Conservation (phyloP, 495 filamentous ascomycete genomes). For the Glonium stellatum region DNA sequence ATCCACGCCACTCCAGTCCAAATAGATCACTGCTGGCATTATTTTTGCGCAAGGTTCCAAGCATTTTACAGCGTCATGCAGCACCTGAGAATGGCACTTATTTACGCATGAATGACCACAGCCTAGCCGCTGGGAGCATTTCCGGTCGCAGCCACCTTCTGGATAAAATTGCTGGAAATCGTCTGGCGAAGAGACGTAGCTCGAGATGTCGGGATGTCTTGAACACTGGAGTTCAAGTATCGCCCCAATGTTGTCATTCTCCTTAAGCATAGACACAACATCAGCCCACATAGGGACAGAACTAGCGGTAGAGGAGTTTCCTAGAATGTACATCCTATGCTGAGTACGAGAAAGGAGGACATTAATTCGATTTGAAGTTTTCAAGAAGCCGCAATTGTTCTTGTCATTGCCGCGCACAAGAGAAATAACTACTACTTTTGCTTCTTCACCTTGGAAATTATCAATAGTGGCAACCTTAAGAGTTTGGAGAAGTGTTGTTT, state of each 20-base stretch:
- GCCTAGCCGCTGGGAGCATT: conserved; percentile 49
- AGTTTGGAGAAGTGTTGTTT: conserved; percentile 49
- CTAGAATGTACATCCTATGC: conserved; percentile 79
- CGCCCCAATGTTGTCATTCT: conserved; percentile 44
- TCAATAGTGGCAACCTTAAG: conserved; percentile 69
- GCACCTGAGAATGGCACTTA: conserved; percentile 58
- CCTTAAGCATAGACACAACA: conserved; percentile 49
- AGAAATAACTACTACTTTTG: conserved; percentile 69
- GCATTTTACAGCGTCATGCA: conserved; percentile 57
- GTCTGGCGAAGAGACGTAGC: conserved; percentile 50
- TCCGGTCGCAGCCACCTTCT: conserved; percentile 62
- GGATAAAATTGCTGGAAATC: conserved; percentile 56
- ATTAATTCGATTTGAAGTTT: conserved; percentile 70
- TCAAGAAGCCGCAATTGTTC: conserved; percentile 62
- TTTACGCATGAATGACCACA: conserved; percentile 66
- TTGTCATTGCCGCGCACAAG: conserved; percentile 65
- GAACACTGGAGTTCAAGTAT: conserved; percentile 55
- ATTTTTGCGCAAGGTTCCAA: conserved; percentile 57
- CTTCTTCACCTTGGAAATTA: conserved; percentile 74
- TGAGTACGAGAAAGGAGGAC: conserved; percentile 60
- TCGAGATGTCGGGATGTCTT: conserved; percentile 53
- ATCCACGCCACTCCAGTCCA: too few species aligned
- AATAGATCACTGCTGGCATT: too few species aligned
- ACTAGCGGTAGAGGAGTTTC: conserved; percentile 53
- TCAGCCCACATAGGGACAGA: conserved; percentile 61